These are phyloP conservation scores for Nothophoma quercina DNA, from an alignment of 2,329 filamentous ascomycete species.

Conservation along the genomic window DNA sequence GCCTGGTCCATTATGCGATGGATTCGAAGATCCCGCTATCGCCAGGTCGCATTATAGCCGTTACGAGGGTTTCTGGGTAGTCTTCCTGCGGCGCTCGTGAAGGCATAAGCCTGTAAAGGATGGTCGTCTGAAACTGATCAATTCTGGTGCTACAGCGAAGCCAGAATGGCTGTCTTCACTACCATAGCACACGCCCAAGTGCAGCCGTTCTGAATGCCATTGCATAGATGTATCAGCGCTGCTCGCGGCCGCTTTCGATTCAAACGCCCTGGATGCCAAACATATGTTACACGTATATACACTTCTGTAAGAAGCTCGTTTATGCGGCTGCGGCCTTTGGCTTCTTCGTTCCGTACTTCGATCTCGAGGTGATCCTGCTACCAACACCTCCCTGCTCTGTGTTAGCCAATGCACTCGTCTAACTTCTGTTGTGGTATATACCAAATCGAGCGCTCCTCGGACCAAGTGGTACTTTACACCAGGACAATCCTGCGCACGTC, in stretches of 20 bases:
- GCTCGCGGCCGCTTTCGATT: constrained; percentile 10
- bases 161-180: neutral
- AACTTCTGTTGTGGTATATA: constrained; percentile 59
- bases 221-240: neutral
- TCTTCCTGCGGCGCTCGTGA: too few species aligned
- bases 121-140: too few species aligned
- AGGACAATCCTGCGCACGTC: constrained; percentile 94
- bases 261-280: constrained; percentile 37
- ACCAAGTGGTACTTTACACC: constrained; percentile 97
- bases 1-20: neutral
- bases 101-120: too few species aligned
- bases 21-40: neutral
- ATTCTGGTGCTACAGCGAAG: neutral
- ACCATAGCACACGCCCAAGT: too few species aligned
- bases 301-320: constrained; percentile 16
- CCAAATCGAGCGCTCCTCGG: constrained; percentile 89
- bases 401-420: constrained; percentile 28
- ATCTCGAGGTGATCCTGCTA: constrained; percentile 81
- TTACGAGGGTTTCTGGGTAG: too few species aligned
- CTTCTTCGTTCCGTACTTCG: constrained; percentile 99
- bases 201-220: neutral
- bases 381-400: constrained; percentile 80
- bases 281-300: constrained; percentile 39
- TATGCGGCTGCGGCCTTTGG: constrained; percentile 68
- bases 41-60: neutral